phyloP scores from a whole-genome alignment of 345 rosid genomes.

The Euphorbia lathyris region DNA sequence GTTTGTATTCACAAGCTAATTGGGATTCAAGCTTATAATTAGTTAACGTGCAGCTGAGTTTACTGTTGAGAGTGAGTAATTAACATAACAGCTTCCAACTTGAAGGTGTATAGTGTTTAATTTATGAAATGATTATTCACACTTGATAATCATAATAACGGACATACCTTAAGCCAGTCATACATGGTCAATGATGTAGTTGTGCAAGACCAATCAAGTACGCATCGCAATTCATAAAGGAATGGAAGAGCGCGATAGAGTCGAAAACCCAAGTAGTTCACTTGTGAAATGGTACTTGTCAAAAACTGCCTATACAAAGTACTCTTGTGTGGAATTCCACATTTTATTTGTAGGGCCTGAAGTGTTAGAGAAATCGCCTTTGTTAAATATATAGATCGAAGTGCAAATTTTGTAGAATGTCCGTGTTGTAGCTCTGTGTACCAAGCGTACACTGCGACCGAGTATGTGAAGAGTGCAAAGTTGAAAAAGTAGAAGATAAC shows the following conservation, averaged over 20 bases:
- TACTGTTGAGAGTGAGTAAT: background rate
- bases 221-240: slow-evolving; percentile 46
- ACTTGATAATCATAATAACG: background rate
- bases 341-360: slow-evolving; percentile 41
- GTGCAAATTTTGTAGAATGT: slow-evolving; percentile 36
- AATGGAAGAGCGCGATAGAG: slow-evolving; percentile 47
- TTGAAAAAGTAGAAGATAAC: slow-evolving; percentile 40
- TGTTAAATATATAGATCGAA: slow-evolving; percentile 43
- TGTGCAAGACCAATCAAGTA: slow-evolving; percentile 55
- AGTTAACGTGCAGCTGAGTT: background rate
- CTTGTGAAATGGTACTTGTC: slow-evolving; percentile 32
- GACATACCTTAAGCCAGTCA: slow-evolving; percentile 45
- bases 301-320: slow-evolving; percentile 42
- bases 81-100: background rate
- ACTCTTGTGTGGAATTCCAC: slow-evolving; percentile 42
- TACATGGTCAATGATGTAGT: slow-evolving; percentile 50
- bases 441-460: slow-evolving; percentile 40
- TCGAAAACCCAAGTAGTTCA: slow-evolving; percentile 43
- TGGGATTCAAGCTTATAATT: background rate
- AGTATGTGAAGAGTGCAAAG: slow-evolving; percentile 37
- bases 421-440: slow-evolving; percentile 25
- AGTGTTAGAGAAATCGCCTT: slow-evolving; percentile 42
- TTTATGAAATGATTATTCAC: background rate
- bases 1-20: background rate
- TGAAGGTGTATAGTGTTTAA: background rate